These are phyloP conservation scores for Trichophaea hybrida DNA, from an alignment of 2,329 filamentous ascomycete genomes.

Conservation along the genomic window DNA sequence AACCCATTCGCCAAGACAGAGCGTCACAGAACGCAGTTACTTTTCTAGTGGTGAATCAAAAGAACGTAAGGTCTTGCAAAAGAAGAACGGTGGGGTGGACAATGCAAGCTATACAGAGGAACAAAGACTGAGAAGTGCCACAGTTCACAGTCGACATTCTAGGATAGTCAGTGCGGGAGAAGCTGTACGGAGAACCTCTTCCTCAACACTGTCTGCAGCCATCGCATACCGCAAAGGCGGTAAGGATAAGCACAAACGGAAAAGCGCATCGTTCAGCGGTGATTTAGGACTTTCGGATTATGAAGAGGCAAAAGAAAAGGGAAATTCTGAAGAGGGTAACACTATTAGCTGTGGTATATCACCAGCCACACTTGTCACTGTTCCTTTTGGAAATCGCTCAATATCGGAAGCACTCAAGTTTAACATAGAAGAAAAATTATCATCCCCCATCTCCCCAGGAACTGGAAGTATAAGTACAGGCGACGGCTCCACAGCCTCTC, in stretches of 20 bases:
- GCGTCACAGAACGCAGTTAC: constrained; percentile 60
- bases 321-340: not conserved
- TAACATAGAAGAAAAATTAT: not conserved
- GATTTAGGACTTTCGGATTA: not conserved
- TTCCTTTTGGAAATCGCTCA: constrained; percentile 12
- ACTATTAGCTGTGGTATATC: constrained; percentile 4
- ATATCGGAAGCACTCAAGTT: constrained; percentile 14
- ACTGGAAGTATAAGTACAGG: constrained; percentile 5
- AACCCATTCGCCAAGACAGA: constrained; percentile 13
- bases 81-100: constrained; percentile 46
- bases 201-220: constrained; percentile 17
- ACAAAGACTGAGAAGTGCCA: constrained; percentile 42
- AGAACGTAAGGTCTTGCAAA: constrained; percentile 65
- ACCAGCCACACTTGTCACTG: constrained; percentile 8
- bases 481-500: constrained; percentile 33
- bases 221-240: constrained; percentile 18
- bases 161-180: constrained; percentile 20
- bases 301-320: not conserved
- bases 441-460: not conserved
- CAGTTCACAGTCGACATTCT: constrained; percentile 25
- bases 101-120: constrained; percentile 64
- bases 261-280: constrained; percentile 12
- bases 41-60: constrained; percentile 72
- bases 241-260: constrained; percentile 19
- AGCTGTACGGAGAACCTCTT: constrained; percentile 12